Base-by-base conservation (phyloP, 352 stramenopile genomes). In the Globisporangium nunn region DNA sequence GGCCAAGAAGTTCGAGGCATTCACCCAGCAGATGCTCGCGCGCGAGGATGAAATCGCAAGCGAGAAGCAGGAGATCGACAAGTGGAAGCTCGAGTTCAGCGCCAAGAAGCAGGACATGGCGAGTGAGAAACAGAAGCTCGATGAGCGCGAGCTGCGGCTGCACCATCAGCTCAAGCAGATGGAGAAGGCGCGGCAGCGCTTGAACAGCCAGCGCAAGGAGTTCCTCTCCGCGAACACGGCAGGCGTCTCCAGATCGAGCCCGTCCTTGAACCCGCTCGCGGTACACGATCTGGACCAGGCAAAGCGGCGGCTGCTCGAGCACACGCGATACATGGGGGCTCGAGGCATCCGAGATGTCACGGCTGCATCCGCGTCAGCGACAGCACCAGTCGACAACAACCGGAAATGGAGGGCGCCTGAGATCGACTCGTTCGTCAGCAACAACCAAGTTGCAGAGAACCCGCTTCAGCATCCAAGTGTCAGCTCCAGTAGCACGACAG, bases 141-240 rank as follows among this genome's bases (percentile, higher is more conserved):
- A 77, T n/a, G 65, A 78, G 37, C 75, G 79, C 8, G 74, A 87
- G 50, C 39, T 64, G 15, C 66, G 75, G 7, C 48, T 90, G 35
- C 71, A 85, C 48, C 44, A 59, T 3, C 78, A 88, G 52, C 69
- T 85, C 45, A 68, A 73, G 51, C 78, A 88, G 45, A 67, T 86
- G 57, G 78, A 88, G 40, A 64, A 56, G 15, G 66, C 71, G 12
- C 74, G 71, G 0, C 61, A 61, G 7, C 67, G 71, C 17, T 52
- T 83, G n/a, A 78, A 73, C 23, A 66, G 80, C 31, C 72, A 85
- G 52, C 69, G 75, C 33, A 68, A 75, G 18, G 59, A 76, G 50
- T 69, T 81, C 10, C 37, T 83, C 17, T 55, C 31, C 31, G 33
- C 33, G 23, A 23, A 23, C 23, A 23, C 23, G 23, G 23, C 23